These are phyloP conservation scores for Ostreobium quekettii DNA, from an alignment of 139 green algal genomes.

Conservation along the genomic window DNA sequence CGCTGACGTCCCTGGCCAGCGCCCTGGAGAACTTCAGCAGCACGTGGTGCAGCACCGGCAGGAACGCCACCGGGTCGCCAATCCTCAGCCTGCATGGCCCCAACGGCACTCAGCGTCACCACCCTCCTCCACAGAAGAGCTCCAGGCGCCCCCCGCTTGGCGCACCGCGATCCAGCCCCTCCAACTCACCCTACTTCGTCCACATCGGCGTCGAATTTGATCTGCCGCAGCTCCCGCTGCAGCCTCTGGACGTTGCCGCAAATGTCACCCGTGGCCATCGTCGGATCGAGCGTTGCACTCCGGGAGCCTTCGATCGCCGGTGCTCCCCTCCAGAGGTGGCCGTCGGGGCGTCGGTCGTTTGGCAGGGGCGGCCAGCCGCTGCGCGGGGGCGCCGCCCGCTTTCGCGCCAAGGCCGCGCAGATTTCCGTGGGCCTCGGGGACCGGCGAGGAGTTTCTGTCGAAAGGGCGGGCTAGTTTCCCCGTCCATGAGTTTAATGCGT, in stretches of 20 bases:
- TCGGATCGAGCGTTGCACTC: too few relatives aligned
- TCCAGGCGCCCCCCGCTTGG: constrained; percentile 17
- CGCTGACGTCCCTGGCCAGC: constrained; percentile 34
- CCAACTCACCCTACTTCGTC: constrained; percentile 49
- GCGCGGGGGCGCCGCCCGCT: too few relatives aligned
- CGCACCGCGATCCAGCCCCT: background rate
- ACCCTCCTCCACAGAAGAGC: background rate
- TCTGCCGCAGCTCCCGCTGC: constrained; percentile 30
- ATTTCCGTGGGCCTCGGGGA: too few relatives aligned
- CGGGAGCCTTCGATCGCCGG: too few relatives aligned
- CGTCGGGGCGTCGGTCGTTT: too few relatives aligned
- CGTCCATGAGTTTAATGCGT: too few relatives aligned
- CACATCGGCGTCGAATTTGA: constrained; percentile 39
- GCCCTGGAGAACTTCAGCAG: constrained; percentile 53
- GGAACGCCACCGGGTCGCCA: constrained; percentile 42
- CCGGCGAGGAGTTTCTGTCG: too few relatives aligned
- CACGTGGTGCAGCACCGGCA: constrained; percentile 49
- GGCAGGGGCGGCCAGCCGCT: too few relatives aligned
- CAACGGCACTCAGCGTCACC: background rate
- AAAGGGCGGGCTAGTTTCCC: too few relatives aligned
- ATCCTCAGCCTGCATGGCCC: constrained; percentile 27
- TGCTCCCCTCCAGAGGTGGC: too few relatives aligned
- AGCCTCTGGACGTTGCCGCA: constrained; percentile 42
- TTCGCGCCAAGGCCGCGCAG: too few relatives aligned
- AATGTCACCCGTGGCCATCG: constrained; percentile 49